A percentile compares a stretch with the other conserved stretches of the same genome.
Evolutionary conservation across 257 asterid genomes (phyloP).

Genomic region (Thymus mandschuricus): DNA sequence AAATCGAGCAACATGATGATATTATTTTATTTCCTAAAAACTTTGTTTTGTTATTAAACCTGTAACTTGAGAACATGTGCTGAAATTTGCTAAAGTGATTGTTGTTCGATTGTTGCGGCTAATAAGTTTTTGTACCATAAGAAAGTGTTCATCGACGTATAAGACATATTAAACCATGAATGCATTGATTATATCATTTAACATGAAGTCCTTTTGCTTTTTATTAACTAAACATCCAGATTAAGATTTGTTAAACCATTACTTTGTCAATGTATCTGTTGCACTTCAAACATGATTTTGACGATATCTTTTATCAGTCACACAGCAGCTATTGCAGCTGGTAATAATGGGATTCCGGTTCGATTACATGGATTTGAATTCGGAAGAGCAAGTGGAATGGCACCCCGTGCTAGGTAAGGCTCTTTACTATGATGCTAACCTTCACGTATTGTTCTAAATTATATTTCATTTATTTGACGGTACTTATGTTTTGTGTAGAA

Average conservation of each 20-base stretch:
- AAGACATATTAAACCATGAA: slow-evolving; percentile 5
- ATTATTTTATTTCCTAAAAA: slow-evolving; percentile 2
- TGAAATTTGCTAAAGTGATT: not conserved
- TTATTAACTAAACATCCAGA: not conserved
- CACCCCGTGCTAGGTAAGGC: slow-evolving; percentile 96
- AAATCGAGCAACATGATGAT: not conserved
- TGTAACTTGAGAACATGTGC: slow-evolving; percentile 8
- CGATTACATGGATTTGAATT: slow-evolving; percentile 93
- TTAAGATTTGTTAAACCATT: not conserved
- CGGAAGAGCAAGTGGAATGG: slow-evolving; percentile 99
- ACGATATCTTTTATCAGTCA: slow-evolving; percentile 59
- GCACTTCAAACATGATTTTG: slow-evolving; percentile 24
- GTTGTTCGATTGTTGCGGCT: not conserved
- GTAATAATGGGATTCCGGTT: slow-evolving; percentile 96
- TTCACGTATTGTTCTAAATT: slow-evolving; percentile 4
- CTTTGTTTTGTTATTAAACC: not conserved
- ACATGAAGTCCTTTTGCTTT: slow-evolving; percentile 6
- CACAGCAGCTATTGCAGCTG: slow-evolving; percentile 98
- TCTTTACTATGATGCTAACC: slow-evolving; percentile 1
- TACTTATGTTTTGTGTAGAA: slow-evolving; percentile 49
- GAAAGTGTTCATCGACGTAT: slow-evolving; percentile 6
- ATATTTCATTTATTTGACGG: slow-evolving; percentile 11
- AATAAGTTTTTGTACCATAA: not conserved
- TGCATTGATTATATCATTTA: not conserved
- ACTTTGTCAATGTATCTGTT: not conserved